Percentiles rank a stretch among this genome's conserved stretches.
Evolutionary conservation across 2,329 filamentous ascomycete genomes (phyloP).

Genomic region (Hypoxylon rubiginosum): DNA sequence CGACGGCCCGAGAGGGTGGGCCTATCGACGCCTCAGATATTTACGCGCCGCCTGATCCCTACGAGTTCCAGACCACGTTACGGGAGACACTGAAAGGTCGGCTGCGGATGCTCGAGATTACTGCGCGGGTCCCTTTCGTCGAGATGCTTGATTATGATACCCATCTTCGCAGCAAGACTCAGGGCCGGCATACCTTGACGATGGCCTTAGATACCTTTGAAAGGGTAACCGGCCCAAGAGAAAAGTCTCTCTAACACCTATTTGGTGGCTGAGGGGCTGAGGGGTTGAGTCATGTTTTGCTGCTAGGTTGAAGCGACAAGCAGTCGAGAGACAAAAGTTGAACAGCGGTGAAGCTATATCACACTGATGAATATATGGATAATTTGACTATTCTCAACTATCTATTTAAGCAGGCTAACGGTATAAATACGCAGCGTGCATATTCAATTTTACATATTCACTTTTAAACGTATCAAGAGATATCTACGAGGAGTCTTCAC

Average conservation of each 20-base stretch:
- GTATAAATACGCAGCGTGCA: background rate
- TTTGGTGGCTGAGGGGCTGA: background rate
- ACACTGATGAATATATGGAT: background rate
- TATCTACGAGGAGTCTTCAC: background rate
- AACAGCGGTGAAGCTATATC: background rate
- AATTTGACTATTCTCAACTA: background rate
- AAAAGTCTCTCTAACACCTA: conserved; percentile 58
- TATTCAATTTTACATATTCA: background rate
- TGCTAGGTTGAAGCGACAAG: background rate
- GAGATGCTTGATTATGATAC: conserved; percentile 97
- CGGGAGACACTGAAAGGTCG: conserved; percentile 63
- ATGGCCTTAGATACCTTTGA: conserved; percentile 72
- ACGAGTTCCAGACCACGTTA: conserved; percentile 70
- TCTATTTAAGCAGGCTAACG: background rate
- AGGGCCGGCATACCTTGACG: conserved; percentile 76
- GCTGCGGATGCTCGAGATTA: conserved; percentile 73
- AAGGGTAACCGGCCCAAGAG: conserved; percentile 66
- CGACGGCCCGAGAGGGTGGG: conserved; percentile 71
- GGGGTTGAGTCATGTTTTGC: background rate
- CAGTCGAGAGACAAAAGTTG: background rate
- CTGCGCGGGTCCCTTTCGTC: conserved; percentile 90
- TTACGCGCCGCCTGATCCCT: conserved; percentile 91
- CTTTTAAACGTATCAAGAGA: background rate
- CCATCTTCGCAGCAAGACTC: conserved; percentile 88
- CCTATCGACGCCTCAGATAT: conserved; percentile 79